Evolutionary conservation across 768 basidiomycete species (phyloP), one percentile per base, ranked within the genome.

Genomic region (Tulasnella calospora): DNA sequence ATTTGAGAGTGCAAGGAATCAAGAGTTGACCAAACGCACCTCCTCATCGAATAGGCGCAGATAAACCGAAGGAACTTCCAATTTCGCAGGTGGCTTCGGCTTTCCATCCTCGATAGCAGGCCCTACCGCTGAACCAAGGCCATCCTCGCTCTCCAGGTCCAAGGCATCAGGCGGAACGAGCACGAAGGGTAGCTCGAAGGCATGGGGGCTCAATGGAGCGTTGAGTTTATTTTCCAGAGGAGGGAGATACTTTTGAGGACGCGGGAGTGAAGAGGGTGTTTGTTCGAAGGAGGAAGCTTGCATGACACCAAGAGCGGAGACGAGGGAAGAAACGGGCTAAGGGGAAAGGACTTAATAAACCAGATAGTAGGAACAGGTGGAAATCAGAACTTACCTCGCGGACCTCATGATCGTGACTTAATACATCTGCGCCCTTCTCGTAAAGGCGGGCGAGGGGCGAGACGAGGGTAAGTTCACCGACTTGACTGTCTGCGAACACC

Each of bases 81-180:
- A 92, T 82, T 91, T 93, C 83, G 92, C 92, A 3, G 73, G 67
- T 36, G 92, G 87, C 80, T 89, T 89, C 0, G 90, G 88, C 44
- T 78, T 33, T 3, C 69, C 71, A 17, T 78, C 61, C 33, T 70
- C 76, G 23, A 72, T 33, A 21, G 35, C 23, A 12, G 76, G 76
- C 19, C 73, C 73, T 40, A 46, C 41, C 13, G 74, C 69, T 8
- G 72, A 21, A n/a, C 75, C 73, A 40, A 40, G 41, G 81, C 80
- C 27, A 78, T 57, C 78, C 74, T 74, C 76, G 71, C 41, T 30
- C 23, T 74, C 94, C 12, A 94, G 86, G 81, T 95, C 94, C 38
- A 94, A 92, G 33, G 92, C 89, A 83, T 96, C 95, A 0, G 95
- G 95, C 2, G 95, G 94, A 0, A 96, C 94, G 23, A 96, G 87